These are phyloP conservation scores for Yamadazyma mexicana DNA, from an alignment of 1,139 yeast species.

Conservation along the genomic window DNA sequence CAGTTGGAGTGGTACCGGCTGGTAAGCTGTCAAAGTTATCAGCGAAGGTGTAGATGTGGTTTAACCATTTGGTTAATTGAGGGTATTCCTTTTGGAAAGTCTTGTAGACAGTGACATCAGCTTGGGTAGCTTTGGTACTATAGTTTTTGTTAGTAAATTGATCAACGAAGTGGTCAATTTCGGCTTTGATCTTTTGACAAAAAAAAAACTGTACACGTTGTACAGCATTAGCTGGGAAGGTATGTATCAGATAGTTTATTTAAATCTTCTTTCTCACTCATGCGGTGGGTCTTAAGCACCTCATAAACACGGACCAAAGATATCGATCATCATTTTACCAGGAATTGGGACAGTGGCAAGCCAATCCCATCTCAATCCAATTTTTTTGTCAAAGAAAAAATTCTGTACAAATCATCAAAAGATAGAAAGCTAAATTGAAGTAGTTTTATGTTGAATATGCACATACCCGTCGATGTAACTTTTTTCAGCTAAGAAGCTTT, in stretches of 20 bases:
- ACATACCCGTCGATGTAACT: slow-evolving; percentile 94
- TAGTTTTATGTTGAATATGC: neutral
- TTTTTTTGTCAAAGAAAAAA: no score
- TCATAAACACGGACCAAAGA: slow-evolving; percentile 96
- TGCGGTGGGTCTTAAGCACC: slow-evolving; percentile 92
- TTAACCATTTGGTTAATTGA: slow-evolving; percentile 96
- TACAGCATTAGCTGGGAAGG: neutral
- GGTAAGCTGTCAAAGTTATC: slow-evolving; percentile 82
- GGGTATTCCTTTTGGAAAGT: slow-evolving; percentile 95
- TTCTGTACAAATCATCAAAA: no score
- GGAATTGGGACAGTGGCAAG: neutral
- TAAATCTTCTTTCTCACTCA: slow-evolving; percentile 73
- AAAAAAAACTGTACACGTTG: neutral
- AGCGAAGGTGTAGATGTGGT: slow-evolving; percentile 92
- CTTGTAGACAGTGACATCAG: slow-evolving; percentile 92
- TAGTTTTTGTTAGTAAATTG: slow-evolving; percentile 11
- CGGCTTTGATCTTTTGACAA: neutral
- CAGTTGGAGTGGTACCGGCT: slow-evolving; percentile 64
- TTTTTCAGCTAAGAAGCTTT: slow-evolving; percentile 87
- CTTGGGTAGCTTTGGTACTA: slow-evolving; percentile 86
- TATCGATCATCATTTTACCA: slow-evolving; percentile 59
- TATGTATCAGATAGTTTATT: slow-evolving; percentile 38
- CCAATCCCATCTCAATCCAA: neutral
- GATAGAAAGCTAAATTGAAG: no score
- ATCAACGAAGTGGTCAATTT: neutral